These are phyloP conservation scores for Penicillium longicatenatum DNA, from an alignment of 495 filamentous ascomycete species.

Conservation along the genomic window DNA sequence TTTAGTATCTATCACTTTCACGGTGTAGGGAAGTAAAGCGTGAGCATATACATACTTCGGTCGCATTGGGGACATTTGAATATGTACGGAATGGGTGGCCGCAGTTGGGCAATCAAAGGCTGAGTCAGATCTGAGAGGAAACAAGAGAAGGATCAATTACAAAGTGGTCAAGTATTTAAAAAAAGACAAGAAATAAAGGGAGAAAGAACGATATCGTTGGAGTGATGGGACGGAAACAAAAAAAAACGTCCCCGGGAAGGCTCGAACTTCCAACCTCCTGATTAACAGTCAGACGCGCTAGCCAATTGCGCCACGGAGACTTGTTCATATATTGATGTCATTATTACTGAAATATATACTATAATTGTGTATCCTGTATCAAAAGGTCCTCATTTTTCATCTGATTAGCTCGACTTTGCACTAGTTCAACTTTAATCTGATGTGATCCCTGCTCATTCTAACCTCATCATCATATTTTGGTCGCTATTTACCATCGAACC, in stretches of 20 bases:
- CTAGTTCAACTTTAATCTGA: neutral
- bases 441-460: neutral
- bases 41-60: neutral
- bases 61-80: conserved; percentile 10
- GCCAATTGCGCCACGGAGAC: conserved; percentile 52
- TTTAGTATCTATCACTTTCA: too few species aligned
- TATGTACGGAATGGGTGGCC: conserved; percentile 2
- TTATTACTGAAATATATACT: neutral
- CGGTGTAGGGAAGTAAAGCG: neutral
- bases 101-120: neutral
- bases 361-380: too few species aligned
- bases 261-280: conserved; percentile 53
- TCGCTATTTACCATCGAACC: neutral
- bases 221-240: conserved; percentile 11
- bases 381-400: neutral
- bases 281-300: conserved; percentile 56
- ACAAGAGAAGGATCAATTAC: too few species aligned
- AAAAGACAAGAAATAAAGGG: neutral
- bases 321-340: neutral
- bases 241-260: conserved; percentile 42
- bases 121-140: neutral
- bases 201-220: neutral
- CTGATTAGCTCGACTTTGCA: neutral
- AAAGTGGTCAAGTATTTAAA: too few species aligned
- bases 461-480: neutral